phyloP scores from a whole-genome alignment of 2,329 filamentous ascomycete genomes.

The Arthrobotrys sinensis region DNA sequence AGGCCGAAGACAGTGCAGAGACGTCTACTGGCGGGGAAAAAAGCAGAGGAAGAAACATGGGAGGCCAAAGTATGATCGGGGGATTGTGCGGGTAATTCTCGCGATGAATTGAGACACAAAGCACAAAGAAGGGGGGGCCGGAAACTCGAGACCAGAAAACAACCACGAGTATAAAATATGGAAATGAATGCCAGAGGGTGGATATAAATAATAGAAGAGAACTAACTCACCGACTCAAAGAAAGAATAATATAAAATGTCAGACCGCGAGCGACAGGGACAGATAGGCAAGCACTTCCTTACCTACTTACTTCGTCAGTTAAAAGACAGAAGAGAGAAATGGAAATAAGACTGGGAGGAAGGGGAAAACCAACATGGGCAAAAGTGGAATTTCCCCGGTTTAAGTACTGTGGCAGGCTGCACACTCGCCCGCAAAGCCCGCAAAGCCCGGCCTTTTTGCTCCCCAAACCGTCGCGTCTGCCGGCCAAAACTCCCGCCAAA shows the following conservation, averaged over 20 bases:
- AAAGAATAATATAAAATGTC: no score
- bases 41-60: slow-evolving; percentile 22
- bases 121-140: slow-evolving; percentile 18
- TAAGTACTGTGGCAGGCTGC: slow-evolving; percentile 56
- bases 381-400: slow-evolving; percentile 60
- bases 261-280: neutral
- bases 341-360: slow-evolving; percentile 5
- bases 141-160: slow-evolving; percentile 37
- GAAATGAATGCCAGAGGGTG: no score
- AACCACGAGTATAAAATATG: slow-evolving; percentile 1
- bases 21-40: slow-evolving; percentile 26
- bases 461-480: neutral
- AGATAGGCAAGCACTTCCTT: no score
- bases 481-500: slow-evolving; percentile 26
- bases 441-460: slow-evolving; percentile 11
- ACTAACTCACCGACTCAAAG: no score
- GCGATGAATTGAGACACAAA: slow-evolving; percentile 21
- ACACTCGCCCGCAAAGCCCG: slow-evolving; percentile 38
- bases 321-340: slow-evolving; percentile 7
- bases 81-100: slow-evolving; percentile 55
- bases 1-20: slow-evolving; percentile 31
- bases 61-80: slow-evolving; percentile 47
- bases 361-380: slow-evolving; percentile 37
- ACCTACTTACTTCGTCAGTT: no score
- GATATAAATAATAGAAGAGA: no score